These are phyloP conservation scores for Saccharomyces pastorianus DNA, from an alignment of 1,139 yeast genomes.

Conservation along the genomic window DNA sequence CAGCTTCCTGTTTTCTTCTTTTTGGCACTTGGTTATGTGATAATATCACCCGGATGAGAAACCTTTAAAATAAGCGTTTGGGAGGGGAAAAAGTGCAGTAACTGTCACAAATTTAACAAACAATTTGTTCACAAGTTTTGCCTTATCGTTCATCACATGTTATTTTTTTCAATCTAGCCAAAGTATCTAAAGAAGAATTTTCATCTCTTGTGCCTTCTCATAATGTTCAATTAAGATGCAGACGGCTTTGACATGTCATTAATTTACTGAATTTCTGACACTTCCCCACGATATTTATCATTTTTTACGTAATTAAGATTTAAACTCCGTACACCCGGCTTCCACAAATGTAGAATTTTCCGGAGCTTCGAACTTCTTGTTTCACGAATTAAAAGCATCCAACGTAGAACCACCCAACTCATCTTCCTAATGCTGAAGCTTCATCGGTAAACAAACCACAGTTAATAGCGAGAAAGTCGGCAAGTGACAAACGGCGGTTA, in stretches of 20 bases:
- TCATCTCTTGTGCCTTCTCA: neutral
- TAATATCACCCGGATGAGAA: neutral
- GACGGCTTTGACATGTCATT: neutral
- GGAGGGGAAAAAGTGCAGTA: neutral
- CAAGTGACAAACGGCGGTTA: neutral
- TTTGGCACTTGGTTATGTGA: neutral
- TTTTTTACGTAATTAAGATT: neutral
- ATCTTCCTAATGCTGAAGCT: neutral
- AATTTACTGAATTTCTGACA: neutral
- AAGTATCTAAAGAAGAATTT: neutral
- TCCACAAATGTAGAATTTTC: neutral
- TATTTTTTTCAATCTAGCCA: neutral
- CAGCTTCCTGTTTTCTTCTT: neutral
- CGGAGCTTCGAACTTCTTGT: conserved; percentile 1
- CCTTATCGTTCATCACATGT: neutral
- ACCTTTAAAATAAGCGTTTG: neutral
- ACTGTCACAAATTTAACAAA: neutral
- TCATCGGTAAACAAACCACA: conserved; percentile 1
- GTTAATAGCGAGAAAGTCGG: neutral
- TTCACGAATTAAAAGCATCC: neutral
- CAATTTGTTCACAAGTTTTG: neutral
- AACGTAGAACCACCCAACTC: neutral
- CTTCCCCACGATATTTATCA: neutral
- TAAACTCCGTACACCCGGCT: neutral
- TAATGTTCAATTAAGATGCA: neutral